Conservation (phyloP, 441 rosid genomes). For the Aquilaria agallochum region DNA sequence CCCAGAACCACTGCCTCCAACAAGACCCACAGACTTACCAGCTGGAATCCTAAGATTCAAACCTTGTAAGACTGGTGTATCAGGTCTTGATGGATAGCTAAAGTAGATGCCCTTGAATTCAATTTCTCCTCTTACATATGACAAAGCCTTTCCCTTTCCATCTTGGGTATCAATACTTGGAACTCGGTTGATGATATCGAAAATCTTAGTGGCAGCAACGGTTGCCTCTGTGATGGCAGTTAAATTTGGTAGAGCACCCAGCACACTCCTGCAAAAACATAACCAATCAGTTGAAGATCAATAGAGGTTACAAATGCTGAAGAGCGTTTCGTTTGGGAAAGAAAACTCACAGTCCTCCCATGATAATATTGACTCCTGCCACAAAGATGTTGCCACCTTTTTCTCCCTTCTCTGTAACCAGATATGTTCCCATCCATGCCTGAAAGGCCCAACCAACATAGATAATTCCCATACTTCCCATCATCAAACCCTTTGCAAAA, state of each 20-base stretch:
- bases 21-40: slow-evolving; percentile 56
- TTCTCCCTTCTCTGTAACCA: slow-evolving; percentile 55
- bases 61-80: slow-evolving; percentile 47
- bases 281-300: slow-evolving; percentile 9
- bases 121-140: slow-evolving; percentile 62
- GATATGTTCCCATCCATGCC: slow-evolving; percentile 59
- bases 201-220: slow-evolving; percentile 42
- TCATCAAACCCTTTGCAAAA: slow-evolving; percentile 58
- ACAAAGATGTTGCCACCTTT: slow-evolving; percentile 58
- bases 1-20: slow-evolving; percentile 71
- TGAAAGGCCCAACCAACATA: slow-evolving; percentile 70
- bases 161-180: slow-evolving; percentile 58
- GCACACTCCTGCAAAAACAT: slow-evolving; percentile 36
- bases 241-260: slow-evolving; percentile 64
- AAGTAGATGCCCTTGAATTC: slow-evolving; percentile 45
- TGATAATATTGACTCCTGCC: slow-evolving; percentile 58
- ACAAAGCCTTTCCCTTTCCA: slow-evolving; percentile 56
- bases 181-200: slow-evolving; percentile 43
- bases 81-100: slow-evolving; percentile 64
- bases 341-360: slow-evolving; percentile 63
- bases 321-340: neutral
- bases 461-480: slow-evolving; percentile 74
- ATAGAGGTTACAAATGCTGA: slow-evolving; percentile 4
- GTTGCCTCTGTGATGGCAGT: slow-evolving; percentile 58
- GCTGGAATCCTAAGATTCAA: slow-evolving; percentile 53